These are phyloP conservation scores for Linnemannia schmuckeri DNA, from an alignment of 192 early-diverging fungal genomes.

Conservation along the genomic window DNA sequence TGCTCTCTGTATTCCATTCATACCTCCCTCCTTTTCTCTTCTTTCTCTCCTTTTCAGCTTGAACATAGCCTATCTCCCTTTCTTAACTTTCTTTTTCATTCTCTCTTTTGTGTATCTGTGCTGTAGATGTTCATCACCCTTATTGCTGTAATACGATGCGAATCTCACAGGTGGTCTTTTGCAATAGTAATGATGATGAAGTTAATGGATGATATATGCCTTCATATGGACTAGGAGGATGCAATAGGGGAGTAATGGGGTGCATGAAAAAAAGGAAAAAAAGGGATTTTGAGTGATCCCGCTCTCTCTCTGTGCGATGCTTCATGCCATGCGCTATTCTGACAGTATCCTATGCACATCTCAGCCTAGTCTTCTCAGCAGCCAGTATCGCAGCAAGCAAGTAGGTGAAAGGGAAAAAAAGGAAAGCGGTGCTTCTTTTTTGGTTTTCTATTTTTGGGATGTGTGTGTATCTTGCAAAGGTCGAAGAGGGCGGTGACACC, in stretches of 20 bases:
- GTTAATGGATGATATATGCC: too few relatives aligned
- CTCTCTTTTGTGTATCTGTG: neutral
- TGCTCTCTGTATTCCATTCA: neutral
- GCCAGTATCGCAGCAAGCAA: too few relatives aligned
- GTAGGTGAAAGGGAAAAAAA: neutral
- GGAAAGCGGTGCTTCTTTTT: neutral
- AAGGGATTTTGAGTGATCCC: neutral
- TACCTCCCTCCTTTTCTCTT: neutral
- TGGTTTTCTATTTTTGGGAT: neutral
- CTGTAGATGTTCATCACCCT: too few relatives aligned
- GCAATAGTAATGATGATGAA: too few relatives aligned
- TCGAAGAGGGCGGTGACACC: neutral
- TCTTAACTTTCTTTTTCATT: neutral
- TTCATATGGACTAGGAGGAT: too few relatives aligned
- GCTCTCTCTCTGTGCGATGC: neutral
- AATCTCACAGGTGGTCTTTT: too few relatives aligned
- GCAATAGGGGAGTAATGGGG: too few relatives aligned
- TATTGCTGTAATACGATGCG: too few relatives aligned
- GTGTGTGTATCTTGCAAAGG: neutral
- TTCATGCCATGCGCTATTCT: neutral
- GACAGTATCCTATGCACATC: neutral
- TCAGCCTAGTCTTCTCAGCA: too few relatives aligned
- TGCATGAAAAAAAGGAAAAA: neutral
- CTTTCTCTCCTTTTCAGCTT: neutral
- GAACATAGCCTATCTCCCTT: neutral